Conservation (phyloP, 768 basidiomycete genomes). For the Trametes coccinea region DNA sequence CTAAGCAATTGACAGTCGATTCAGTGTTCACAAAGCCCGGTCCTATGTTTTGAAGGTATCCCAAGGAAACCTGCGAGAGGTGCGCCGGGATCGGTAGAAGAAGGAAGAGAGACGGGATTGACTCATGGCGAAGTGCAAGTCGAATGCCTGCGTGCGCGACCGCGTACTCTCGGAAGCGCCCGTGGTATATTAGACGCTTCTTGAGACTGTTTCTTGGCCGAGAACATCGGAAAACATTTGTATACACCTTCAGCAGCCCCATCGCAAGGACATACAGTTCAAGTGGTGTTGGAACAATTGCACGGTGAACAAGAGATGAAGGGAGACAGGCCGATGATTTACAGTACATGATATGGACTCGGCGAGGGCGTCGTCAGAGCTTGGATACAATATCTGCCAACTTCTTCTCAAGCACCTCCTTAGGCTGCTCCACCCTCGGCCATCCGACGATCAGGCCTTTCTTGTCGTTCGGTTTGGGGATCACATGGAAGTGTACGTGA, state of each 20-base stretch:
- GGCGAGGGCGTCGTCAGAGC: not conserved
- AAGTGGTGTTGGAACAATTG: too few relatives aligned
- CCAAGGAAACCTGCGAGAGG: not conserved
- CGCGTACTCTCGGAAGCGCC: not conserved
- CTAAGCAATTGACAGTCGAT: not conserved
- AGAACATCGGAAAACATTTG: not conserved
- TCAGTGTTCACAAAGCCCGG: not conserved
- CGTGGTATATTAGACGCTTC: not conserved
- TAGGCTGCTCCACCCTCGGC: conserved; percentile 45
- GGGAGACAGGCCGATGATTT: too few relatives aligned
- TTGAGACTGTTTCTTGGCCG: too few relatives aligned
- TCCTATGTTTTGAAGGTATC: too few relatives aligned
- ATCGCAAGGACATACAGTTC: too few relatives aligned
- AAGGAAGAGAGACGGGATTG: conserved; percentile 3
- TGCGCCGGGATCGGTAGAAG: not conserved
- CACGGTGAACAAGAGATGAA: too few relatives aligned
- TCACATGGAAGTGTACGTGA: conserved; percentile 92
- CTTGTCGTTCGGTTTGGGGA: conserved; percentile 76
- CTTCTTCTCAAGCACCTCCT: conserved; percentile 10
- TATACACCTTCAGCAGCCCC: too few relatives aligned
- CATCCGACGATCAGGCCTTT: conserved; percentile 82
- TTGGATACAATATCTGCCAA: conserved; percentile 3
- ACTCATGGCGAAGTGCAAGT: conserved; percentile 21
- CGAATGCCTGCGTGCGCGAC: not conserved
- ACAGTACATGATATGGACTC: not conserved